phyloP scores from a whole-genome alignment of 345 rosid genomes.

The Eucalyptus camaldulensis region DNA sequence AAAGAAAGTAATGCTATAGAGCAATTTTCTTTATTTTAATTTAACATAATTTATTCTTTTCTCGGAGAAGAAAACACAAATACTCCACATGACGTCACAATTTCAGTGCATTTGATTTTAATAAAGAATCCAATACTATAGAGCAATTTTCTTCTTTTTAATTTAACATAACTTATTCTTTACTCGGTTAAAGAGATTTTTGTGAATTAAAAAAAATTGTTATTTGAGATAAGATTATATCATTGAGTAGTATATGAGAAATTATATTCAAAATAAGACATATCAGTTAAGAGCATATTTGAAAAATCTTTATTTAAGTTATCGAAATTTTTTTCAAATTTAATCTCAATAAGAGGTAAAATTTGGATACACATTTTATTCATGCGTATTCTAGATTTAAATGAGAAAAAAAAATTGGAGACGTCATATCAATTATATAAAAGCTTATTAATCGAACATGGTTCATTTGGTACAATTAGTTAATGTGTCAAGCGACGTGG shows the following conservation, averaged over 20 bases:
- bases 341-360: background rate
- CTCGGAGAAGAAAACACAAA: background rate
- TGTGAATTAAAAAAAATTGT: background rate
- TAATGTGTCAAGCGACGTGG: background rate
- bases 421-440: background rate
- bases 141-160: too few species aligned
- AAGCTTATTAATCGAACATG: background rate
- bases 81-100: background rate
- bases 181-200: background rate
- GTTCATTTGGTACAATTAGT: too few species aligned
- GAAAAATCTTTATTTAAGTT: background rate
- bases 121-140: background rate
- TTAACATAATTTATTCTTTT: too few species aligned
- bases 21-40: background rate
- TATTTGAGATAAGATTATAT: background rate
- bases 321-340: rapidly evolving
- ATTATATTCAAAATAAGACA: background rate
- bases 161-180: too few species aligned
- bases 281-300: background rate
- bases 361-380: background rate
- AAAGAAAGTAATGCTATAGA: background rate
- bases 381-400: background rate
- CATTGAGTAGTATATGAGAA: background rate
- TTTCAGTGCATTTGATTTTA: background rate
- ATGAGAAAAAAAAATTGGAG: rapidly evolving